A percentile compares a stretch with the other conserved stretches of the same genome.
These are phyloP conservation scores for Sclerotinia borealis DNA, from an alignment of 2,329 filamentous ascomycete genomes.

Conservation along the genomic window DNA sequence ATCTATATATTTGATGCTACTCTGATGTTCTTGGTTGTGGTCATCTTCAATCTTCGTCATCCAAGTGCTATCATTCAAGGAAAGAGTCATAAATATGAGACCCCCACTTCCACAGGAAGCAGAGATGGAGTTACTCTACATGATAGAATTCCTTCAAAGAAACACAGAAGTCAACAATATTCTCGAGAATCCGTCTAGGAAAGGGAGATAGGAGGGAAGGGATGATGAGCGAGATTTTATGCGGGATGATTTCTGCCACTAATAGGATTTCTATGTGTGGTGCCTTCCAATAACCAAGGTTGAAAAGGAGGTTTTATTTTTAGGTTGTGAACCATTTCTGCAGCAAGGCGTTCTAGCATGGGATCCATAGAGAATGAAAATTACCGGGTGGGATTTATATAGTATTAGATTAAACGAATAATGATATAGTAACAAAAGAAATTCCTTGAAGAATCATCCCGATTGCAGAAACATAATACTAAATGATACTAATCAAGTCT, in stretches of 20 bases:
- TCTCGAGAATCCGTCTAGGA: not conserved
- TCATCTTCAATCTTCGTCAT: conserved; percentile 34
- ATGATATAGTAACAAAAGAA: not conserved
- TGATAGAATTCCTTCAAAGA: not conserved
- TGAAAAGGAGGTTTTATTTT: not conserved
- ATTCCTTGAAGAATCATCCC: not conserved
- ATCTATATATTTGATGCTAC: conserved; percentile 43
- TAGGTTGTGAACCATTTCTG: not conserved
- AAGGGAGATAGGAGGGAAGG: not conserved
- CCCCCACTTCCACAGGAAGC: not conserved
- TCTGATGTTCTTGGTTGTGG: conserved; percentile 38
- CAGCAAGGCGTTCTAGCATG: not conserved
- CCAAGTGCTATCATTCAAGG: conserved; percentile 21
- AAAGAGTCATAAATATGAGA: not conserved
- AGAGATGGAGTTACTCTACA: not conserved
- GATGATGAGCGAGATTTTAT: not conserved
- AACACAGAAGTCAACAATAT: not conserved
- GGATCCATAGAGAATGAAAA: not conserved
- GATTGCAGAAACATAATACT: no score
- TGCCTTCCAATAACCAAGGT: not conserved
- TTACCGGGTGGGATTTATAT: not conserved
- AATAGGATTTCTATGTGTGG: not conserved
- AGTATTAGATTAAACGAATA: not conserved
- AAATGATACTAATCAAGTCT: no score
- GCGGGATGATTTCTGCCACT: not conserved